Base-by-base conservation (phyloP, 139 green algal genomes). In the Parachlorella kessleri region DNA sequence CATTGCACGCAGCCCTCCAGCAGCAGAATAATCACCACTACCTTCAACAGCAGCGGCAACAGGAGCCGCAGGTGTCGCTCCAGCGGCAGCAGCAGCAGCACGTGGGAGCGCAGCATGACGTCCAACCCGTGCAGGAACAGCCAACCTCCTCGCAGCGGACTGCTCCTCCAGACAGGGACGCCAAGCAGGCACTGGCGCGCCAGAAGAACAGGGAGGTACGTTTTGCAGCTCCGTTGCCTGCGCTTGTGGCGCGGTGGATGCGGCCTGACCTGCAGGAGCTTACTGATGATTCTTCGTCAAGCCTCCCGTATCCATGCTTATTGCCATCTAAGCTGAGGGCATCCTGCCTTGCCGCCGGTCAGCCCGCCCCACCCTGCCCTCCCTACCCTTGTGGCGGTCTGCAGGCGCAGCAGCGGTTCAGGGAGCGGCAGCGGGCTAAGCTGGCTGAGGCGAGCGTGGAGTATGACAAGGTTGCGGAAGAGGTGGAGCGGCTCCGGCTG, bases 321-420 rank as follows among this genome's bases (percentile, higher is more conserved):
- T n/a, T n/a, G n/a, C n/a, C n/a, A n/a, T n/a, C n/a, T n/a, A n/a
- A n/a, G n/a, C n/a, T n/a, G n/a, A n/a, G n/a, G n/a, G n/a, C n/a
- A n/a, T n/a, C n/a, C n/a, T n/a, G n/a, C n/a, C n/a, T n/a, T n/a
- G n/a, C n/a, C n/a, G n/a, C n/a, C n/a, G n/a, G n/a, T n/a, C n/a
- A n/a, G n/a, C n/a, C n/a, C n/a, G n/a, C n/a, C n/a, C n/a, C n/a
- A n/a, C n/a, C n/a, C n/a, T n/a, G n/a, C n/a, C n/a, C n/a, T n/a
- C n/a, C n/a, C n/a, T n/a, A n/a, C n/a, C n/a, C n/a, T n/a, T n/a
- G n/a, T n/a, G n/a, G n/a, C n/a, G 48, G 14, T 59, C 14, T 59
- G 21, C 48, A 73, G 66, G 75, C 75, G 42, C 75, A 81, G 66
- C 75, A 81, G 66, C 75, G 75, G 32, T 75, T 81, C 36, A 41